Evolutionary conservation across 306 rosid genomes (phyloP).

Genomic region (Vigna mungo): DNA sequence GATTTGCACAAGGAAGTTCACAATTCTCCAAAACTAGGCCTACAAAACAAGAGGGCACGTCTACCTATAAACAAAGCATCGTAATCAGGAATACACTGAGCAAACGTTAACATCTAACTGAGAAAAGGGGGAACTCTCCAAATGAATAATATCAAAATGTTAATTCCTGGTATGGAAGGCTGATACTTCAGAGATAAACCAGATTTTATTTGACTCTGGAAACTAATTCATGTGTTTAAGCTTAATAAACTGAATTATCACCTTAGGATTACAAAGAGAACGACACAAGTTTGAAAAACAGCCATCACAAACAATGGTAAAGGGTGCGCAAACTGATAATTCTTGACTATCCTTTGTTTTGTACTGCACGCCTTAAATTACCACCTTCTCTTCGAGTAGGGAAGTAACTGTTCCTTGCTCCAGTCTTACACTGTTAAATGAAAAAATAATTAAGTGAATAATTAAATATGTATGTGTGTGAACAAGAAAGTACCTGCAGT

Average conservation of each 20-base stretch:
- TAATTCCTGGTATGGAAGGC: constrained; percentile 1
- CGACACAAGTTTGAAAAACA: constrained; percentile 97
- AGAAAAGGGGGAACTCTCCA: neutral
- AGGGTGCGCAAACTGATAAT: constrained; percentile 75
- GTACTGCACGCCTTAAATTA: constrained; percentile 84
- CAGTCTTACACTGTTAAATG: constrained; percentile 63
- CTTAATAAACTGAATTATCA: constrained; percentile 36
- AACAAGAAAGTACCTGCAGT: constrained; percentile 13
- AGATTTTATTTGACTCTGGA: constrained; percentile 14
- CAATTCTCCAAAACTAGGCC: constrained; percentile 88
- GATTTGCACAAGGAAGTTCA: constrained; percentile 87
- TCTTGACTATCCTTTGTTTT: constrained; percentile 76
- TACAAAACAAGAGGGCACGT: constrained; percentile 92
- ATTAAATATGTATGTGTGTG: neutral
- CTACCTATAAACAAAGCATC: constrained; percentile 67
- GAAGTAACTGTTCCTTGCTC: constrained; percentile 94
- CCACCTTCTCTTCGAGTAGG: constrained; percentile 83
- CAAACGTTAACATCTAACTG: neutral
- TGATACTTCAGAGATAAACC: constrained; percentile 14
- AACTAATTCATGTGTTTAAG: constrained; percentile 9
- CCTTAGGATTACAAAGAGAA: constrained; percentile 89
- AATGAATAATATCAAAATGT: constrained; percentile 6
- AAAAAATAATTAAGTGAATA: neutral
- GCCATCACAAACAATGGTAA: constrained; percentile 94
- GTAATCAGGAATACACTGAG: constrained; percentile 27